A percentile compares a stretch with the other conserved stretches of the same genome.
Conservation (phyloP, 2,329 filamentous ascomycete species). For the Fusarium marasasianum region DNA sequence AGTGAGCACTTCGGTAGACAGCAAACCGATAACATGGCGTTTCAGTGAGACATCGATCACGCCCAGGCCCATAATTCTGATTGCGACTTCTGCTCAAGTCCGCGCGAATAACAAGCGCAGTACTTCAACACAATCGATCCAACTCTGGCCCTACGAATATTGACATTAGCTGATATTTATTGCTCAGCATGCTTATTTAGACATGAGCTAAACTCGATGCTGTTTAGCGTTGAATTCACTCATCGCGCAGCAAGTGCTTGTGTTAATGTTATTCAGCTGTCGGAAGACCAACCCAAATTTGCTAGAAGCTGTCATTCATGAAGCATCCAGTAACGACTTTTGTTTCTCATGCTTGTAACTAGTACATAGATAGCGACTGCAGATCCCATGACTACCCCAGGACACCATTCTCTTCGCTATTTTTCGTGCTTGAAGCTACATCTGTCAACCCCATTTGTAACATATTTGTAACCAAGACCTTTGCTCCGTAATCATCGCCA, state of each 20-base stretch:
- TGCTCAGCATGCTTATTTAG: conserved; percentile 11
- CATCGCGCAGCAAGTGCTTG: neutral
- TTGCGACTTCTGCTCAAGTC: conserved; percentile 8
- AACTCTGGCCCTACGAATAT: neutral
- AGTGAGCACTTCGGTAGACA: neutral
- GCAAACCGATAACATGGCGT: neutral
- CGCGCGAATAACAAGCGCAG: conserved; percentile 24
- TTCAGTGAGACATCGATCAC: neutral
- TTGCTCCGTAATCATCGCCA: conserved; percentile 3
- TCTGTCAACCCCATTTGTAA: conserved; percentile 13
- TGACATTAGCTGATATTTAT: conserved; percentile 1
- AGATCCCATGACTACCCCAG: neutral
- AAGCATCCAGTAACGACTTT: neutral
- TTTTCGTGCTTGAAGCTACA: conserved; percentile 10
- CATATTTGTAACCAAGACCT: conserved; percentile 19
- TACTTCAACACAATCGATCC: conserved; percentile 1
- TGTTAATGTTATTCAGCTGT: conserved; percentile 19
- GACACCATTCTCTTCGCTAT: conserved; percentile 23
- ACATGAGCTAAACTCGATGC: conserved; percentile 3
- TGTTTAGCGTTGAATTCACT: conserved; percentile 8
- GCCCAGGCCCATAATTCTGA: conserved; percentile 25
- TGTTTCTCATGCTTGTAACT: conserved; percentile 1
- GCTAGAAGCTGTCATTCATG: neutral
- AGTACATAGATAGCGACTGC: conserved; percentile 15
- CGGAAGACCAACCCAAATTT: neutral